Conservation (phyloP, 2,329 filamentous ascomycete genomes). For the Geoglossum cookeanum region DNA sequence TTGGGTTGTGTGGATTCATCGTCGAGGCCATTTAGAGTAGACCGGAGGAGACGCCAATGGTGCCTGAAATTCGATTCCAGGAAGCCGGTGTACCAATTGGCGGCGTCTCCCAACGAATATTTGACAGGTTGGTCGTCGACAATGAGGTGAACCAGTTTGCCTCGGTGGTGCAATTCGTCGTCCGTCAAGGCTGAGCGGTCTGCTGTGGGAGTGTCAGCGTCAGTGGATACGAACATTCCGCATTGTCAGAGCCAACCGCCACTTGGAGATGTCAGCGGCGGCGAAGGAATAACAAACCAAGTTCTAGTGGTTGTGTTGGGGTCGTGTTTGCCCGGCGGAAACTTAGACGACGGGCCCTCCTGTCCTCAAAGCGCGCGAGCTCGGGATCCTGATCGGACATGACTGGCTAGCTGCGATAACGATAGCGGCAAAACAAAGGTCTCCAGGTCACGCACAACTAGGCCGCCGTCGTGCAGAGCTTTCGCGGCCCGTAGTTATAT, state of each 20-base stretch:
- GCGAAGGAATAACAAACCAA: neutral
- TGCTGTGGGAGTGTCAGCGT: neutral
- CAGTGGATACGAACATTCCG: neutral
- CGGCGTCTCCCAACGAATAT: neutral
- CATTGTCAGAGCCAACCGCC: too few species aligned
- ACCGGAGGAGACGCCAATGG: neutral
- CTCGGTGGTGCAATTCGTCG: neutral
- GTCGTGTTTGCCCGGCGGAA: neutral
- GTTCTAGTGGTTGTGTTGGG: neutral
- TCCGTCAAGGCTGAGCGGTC: neutral
- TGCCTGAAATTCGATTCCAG: neutral
- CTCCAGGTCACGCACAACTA: neutral
- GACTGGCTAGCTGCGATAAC: neutral
- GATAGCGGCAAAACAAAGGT: neutral
- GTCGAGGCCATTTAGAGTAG: neutral
- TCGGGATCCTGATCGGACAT: neutral
- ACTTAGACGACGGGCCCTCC: neutral
- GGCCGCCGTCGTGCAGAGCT: too few species aligned
- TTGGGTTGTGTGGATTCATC: neutral
- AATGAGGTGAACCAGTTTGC: neutral
- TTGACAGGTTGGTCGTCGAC: neutral
- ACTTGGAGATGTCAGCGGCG: neutral
- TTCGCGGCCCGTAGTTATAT: too few species aligned
- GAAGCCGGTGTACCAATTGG: neutral
- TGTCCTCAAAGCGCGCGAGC: neutral